phyloP scores from a whole-genome alignment of 1,139 yeast genomes.

The Magnusiomyces fungicola region DNA sequence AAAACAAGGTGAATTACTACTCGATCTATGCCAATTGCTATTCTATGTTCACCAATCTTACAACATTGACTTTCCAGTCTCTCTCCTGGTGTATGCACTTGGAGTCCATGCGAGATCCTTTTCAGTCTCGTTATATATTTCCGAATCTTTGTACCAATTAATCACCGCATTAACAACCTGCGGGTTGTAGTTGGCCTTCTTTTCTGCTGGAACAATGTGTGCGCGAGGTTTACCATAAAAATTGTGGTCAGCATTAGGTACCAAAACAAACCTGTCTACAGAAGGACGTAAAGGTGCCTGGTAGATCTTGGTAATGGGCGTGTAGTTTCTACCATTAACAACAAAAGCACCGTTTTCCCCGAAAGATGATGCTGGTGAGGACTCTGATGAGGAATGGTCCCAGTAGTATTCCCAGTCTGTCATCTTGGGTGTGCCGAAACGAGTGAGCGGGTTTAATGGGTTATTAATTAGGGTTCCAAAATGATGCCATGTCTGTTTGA shows the following conservation, averaged over 20 bases:
- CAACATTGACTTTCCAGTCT: too few species aligned
- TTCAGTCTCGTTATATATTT: background rate
- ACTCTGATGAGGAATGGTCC: background rate
- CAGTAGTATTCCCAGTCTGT: slow-evolving; percentile 1
- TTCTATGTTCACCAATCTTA: too few species aligned
- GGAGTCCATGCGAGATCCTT: too few species aligned
- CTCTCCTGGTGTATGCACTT: too few species aligned
- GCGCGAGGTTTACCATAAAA: slow-evolving; percentile 13
- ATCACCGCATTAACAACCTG: slow-evolving; percentile 8
- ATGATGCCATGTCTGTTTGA: background rate
- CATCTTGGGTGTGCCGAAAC: background rate
- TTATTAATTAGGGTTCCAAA: background rate
- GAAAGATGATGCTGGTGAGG: background rate
- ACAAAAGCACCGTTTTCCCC: background rate
- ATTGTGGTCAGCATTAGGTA: slow-evolving; percentile 16
- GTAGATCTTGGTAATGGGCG: background rate
- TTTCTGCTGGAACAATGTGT: slow-evolving; percentile 7
- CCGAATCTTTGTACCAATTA: slow-evolving; percentile 2
- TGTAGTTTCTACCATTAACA: background rate
- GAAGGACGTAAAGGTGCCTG: background rate
- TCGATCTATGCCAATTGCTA: too few species aligned
- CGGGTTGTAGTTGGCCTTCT: slow-evolving; percentile 13
- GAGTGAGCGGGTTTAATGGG: background rate
- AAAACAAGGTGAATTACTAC: too few species aligned
- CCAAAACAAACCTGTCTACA: slow-evolving; percentile 4